Base-by-base conservation (phyloP, 192 early-diverging fungal species). In the Mortierella antarctica region DNA sequence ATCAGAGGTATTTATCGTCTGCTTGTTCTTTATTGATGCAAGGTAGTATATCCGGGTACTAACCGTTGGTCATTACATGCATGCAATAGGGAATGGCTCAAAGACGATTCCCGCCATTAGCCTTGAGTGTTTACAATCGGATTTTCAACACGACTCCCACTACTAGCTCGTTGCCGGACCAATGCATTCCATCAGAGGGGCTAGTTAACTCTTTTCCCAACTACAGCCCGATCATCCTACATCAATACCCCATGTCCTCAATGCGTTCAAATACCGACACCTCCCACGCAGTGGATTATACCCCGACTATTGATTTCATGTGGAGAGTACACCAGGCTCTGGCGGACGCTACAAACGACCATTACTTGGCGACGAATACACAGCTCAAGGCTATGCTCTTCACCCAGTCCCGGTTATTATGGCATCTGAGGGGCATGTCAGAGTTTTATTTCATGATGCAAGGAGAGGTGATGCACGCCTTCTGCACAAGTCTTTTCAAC, bases 361-460 rank as follows among this genome's bases (percentile, higher is more conserved):
- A 80, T 31, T 80, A 80, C 21, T 18, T 41, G 45, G 15, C 21
- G 0, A 39, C 61, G n/a, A 80, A 80, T 42, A 14, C 65, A 4
- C 3, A 68, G n/a, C 65, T 80, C 5, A 80, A 80, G 13, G 62
- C 77, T 5, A 54, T 68, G 18, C 58, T 80, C 0, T 67, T 67
- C 17, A 54, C 58, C 0, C 63, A 67, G n/a, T 80, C 58, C 7
- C 48, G 45, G 8, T 49, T 80, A 21, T 5, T 62, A 11, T 80
- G 77, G 77, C 77, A 80, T 57, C 54, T 80, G 47, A 58, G 21
- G 17, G 77, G 77, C 1, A 80, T 80, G 77, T 54, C 55, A 12
- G 77, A 80, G 50, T 80, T 80, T 49, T 72, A 72, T 48, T 80
- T 80, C 10, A 80, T 80, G 77, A 62, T 80, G 69, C 70, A 80